These are phyloP conservation scores for Cyclotella kingstonii DNA, from an alignment of 108 stramenopile genomes.

Conservation along the genomic window DNA sequence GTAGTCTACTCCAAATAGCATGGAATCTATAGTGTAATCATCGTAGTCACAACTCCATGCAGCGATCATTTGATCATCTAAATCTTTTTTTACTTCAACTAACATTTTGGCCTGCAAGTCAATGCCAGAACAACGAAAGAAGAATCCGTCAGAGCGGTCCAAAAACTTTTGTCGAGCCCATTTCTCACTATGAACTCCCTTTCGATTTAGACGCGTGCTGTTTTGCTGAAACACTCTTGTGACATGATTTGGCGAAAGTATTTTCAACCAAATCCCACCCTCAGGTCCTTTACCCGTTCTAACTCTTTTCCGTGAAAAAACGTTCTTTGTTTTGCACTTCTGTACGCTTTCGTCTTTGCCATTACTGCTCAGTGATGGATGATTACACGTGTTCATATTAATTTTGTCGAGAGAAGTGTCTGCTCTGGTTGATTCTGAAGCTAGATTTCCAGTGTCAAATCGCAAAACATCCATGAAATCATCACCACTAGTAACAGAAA, in stretches of 20 bases:
- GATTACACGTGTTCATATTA: slow-evolving; percentile 8
- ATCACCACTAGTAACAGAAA: slow-evolving; percentile 69
- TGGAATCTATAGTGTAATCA: slow-evolving; percentile 66
- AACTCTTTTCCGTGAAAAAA: slow-evolving; percentile 60
- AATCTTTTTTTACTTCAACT: slow-evolving; percentile 48
- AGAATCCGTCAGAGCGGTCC: slow-evolving; percentile 37
- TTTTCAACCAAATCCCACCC: slow-evolving; percentile 64
- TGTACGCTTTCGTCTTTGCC: not conserved
- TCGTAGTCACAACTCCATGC: slow-evolving; percentile 45
- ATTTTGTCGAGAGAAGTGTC: slow-evolving; percentile 1
- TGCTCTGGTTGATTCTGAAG: not conserved
- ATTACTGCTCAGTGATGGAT: too few relatives aligned
- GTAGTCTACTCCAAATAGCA: slow-evolving; percentile 66
- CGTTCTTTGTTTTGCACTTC: slow-evolving; percentile 28
- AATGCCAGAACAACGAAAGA: slow-evolving; percentile 71
- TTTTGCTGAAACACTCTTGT: too few relatives aligned
- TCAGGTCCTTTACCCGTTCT: slow-evolving; percentile 76
- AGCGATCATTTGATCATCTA: slow-evolving; percentile 19
- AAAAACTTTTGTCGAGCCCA: slow-evolving; percentile 64
- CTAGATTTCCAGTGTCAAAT: slow-evolving; percentile 24
- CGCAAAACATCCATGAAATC: slow-evolving; percentile 65
- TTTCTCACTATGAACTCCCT: slow-evolving; percentile 1
- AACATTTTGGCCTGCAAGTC: slow-evolving; percentile 68
- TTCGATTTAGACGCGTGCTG: too few relatives aligned
- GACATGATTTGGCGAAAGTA: slow-evolving; percentile 45